Conservation (phyloP, 345 rosid species). For the Lepidium didymum region DNA sequence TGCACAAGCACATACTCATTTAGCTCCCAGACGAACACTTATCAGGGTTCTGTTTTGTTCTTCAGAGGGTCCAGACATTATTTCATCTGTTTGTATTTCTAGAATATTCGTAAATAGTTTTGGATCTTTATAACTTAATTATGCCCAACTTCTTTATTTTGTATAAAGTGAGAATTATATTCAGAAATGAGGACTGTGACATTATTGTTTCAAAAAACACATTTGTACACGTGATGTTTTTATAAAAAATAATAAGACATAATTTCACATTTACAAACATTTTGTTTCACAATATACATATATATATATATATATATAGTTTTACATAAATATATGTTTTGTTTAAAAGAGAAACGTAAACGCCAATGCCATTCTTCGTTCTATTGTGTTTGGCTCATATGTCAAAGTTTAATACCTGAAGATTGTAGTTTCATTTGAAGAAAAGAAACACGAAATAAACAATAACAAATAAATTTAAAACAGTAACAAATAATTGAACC, state of each 20-base stretch:
- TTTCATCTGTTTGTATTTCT: background rate
- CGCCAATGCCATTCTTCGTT: background rate
- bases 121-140: background rate
- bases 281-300: too few species aligned
- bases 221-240: too few species aligned
- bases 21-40: conserved; percentile 7
- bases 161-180: background rate
- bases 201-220: too few species aligned
- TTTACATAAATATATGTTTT: too few species aligned
- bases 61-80: background rate
- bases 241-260: too few species aligned
- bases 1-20: background rate
- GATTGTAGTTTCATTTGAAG: background rate
- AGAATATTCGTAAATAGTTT: background rate
- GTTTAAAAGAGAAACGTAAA: background rate
- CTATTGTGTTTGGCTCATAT: background rate
- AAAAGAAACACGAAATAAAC: background rate
- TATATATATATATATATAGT: too few species aligned
- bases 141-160: background rate
- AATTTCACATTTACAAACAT: too few species aligned
- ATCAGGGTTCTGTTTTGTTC: background rate
- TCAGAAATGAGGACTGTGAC: background rate
- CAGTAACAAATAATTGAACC: background rate
- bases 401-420: background rate
- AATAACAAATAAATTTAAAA: background rate